A percentile compares a stretch with the other conserved stretches of the same genome.
Conservation (phyloP, 192 early-diverging fungal genomes). For the Helicostylum pulchrum region DNA sequence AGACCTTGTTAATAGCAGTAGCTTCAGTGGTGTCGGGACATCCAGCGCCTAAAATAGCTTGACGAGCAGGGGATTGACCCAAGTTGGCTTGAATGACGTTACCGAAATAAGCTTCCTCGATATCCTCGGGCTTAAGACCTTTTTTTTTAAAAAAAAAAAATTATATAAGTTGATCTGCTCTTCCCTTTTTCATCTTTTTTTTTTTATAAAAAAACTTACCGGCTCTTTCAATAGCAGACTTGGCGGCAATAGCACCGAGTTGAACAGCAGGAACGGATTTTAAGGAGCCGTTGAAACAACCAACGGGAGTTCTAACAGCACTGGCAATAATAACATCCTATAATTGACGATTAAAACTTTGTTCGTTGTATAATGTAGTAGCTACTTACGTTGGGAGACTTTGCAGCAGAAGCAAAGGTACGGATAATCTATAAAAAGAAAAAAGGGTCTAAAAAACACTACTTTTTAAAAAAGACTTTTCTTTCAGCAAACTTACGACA, state of each 20-base stretch:
- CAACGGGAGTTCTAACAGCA: constrained; percentile 91
- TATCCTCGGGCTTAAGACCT: constrained; percentile 72
- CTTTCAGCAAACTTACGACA: constrained; percentile 14
- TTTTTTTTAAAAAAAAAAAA: constrained; percentile 24
- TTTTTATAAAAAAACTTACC: constrained; percentile 43
- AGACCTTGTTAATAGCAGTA: constrained; percentile 98
- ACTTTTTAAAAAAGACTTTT: too few relatives aligned
- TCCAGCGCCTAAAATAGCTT: constrained; percentile 81
- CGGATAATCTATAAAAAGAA: constrained; percentile 12
- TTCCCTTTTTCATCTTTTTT: too few relatives aligned
- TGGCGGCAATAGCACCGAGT: constrained; percentile 83
- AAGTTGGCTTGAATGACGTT: constrained; percentile 88
- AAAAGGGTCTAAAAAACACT: too few relatives aligned
- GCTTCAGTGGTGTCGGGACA: constrained; percentile 81
- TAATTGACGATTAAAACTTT: too few relatives aligned
- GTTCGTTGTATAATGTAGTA: background rate
- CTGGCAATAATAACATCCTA: constrained; percentile 59
- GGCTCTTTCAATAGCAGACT: constrained; percentile 78
- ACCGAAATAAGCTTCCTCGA: constrained; percentile 95
- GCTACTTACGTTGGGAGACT: constrained; percentile 24
- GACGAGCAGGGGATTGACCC: constrained; percentile 92
- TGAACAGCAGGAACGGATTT: constrained; percentile 79
- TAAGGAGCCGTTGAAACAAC: constrained; percentile 85
- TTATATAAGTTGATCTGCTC: too few relatives aligned
- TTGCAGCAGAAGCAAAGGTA: constrained; percentile 27